Evolutionary conservation across 768 basidiomycete genomes (phyloP), one percentile per base, ranked within the genome.

Genomic region (Lentinula guzmanii): DNA sequence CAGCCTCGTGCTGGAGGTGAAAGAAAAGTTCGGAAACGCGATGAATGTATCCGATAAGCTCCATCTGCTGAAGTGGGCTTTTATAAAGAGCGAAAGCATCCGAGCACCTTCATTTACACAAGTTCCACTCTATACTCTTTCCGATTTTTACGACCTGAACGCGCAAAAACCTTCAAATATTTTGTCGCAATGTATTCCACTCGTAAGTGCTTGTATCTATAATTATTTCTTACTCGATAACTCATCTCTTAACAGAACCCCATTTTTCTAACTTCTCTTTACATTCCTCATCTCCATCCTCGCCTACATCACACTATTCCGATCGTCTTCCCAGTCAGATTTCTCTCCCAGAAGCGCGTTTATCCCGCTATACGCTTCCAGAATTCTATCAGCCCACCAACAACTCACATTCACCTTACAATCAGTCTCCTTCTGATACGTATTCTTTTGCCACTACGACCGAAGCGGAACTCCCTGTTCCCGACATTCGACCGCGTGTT

Each of bases 401-500:
- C 28, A 21, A n/a, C 18, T 13, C 13, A 5, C 54, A 5, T 21
- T 7, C 16, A 10, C 24, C 3, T 41, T 33, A 18, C 5, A 21
- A 31, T 9, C 18, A 35, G 15, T 16, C 34, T 39, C 46, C 45
- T 8, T 15, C 46, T 1, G 33, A 52, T 21, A 39, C 52, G 10
- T 39, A 53, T 33, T 52, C 51, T 33, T 52, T 52, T 18, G 34
- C 34, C 15, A 15, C 51, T 18, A 5, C n/a, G 6, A 11, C 54
- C n/a, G 11, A 4, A 43, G 18, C 35, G 33, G 34, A 54, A 41
- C 31, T 53, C 18, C 54, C 54, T 42, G 37, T 31, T 21, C 21
- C 28, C 37, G 54, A 56, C 15, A 11, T 21, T 11, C 35, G 10
- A 28, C 10, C 33, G 9, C 58, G 21, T 21, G 82, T 91, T 58